Percentiles rank a stretch among this genome's conserved stretches.
Conservation (phyloP, 2,329 filamentous ascomycete genomes). For the Aureobasidium sp. region DNA sequence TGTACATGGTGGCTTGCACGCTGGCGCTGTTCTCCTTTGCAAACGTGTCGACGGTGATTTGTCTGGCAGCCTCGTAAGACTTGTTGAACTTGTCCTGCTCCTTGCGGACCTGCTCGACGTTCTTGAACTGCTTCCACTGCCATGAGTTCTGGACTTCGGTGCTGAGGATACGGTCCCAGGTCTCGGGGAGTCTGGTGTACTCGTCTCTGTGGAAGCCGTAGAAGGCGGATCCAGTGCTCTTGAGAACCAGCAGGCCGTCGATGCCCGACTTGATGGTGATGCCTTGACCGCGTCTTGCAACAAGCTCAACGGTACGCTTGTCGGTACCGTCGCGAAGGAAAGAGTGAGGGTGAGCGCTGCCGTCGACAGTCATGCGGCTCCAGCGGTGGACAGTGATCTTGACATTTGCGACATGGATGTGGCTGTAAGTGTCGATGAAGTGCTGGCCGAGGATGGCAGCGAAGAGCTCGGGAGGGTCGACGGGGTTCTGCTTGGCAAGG, state of each 20-base stretch:
- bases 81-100: conserved; percentile 63
- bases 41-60: conserved; percentile 85
- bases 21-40: conserved; percentile 85
- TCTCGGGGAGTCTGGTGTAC: conserved; percentile 83
- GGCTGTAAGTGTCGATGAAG: conserved; percentile 79
- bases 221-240: conserved; percentile 95
- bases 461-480: conserved; percentile 89
- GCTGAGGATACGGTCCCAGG: conserved; percentile 90
- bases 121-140: conserved; percentile 70
- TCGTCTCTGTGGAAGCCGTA: conserved; percentile 90
- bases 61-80: conserved; percentile 70
- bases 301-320: conserved; percentile 73
- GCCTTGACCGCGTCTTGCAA: conserved; percentile 58
- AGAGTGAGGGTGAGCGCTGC: conserved; percentile 87
- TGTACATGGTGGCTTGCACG: conserved; percentile 98
- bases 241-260: conserved; percentile 77
- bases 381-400: conserved; percentile 80
- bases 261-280: conserved; percentile 74
- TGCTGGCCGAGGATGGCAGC: conserved; percentile 77
- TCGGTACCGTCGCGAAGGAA: conserved; percentile 88
- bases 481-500: conserved; percentile 85
- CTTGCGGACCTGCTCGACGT: conserved; percentile 59
- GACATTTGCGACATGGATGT: conserved; percentile 81
- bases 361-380: conserved; percentile 81
- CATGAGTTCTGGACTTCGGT: conserved; percentile 85